These are phyloP conservation scores for Calonectria henricotiae DNA, from an alignment of 2,329 filamentous ascomycete species.

Conservation along the genomic window DNA sequence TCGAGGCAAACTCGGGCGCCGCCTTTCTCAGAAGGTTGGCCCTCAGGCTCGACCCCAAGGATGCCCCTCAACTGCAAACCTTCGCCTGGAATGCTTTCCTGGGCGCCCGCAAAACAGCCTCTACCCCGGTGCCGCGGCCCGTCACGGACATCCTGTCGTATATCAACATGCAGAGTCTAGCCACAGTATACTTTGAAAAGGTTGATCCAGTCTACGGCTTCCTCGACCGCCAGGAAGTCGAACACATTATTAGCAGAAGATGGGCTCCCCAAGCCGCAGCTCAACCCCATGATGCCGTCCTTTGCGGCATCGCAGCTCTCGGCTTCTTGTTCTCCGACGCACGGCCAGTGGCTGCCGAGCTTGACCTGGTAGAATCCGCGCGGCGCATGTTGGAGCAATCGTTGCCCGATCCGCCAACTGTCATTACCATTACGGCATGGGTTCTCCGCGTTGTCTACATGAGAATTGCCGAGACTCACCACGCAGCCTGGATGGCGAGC, in stretches of 20 bases:
- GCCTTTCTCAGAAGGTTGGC: conserved; percentile 71
- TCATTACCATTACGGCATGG: conserved; percentile 66
- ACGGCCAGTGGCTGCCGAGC: conserved; percentile 61
- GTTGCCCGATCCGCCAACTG: conserved; percentile 54
- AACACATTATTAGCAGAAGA: conserved; percentile 51
- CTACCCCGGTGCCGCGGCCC: conserved; percentile 51
- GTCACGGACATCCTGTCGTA: conserved; percentile 66
- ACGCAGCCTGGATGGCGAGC: conserved; percentile 72
- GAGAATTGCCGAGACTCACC: conserved; percentile 68
- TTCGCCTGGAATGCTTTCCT: conserved; percentile 70
- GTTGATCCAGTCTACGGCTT: conserved; percentile 71
- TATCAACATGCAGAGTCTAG: conserved; percentile 65
- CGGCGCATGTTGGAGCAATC: conserved; percentile 63
- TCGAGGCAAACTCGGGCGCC: conserved; percentile 73
- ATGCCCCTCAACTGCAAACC: conserved; percentile 68
- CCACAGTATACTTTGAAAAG: conserved; percentile 68
- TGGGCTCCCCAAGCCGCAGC: conserved; percentile 54
- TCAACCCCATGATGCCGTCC: conserved; percentile 56
- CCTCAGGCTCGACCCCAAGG: conserved; percentile 68
- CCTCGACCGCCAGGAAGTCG: conserved; percentile 56
- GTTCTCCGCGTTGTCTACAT: conserved; percentile 70
- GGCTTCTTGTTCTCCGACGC: conserved; percentile 68
- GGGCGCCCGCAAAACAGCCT: conserved; percentile 49
- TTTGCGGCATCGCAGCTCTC: conserved; percentile 71
- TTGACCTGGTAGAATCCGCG: conserved; percentile 65